Conservation (phyloP, 257 asterid species). For the Solanum tacnaense region DNA sequence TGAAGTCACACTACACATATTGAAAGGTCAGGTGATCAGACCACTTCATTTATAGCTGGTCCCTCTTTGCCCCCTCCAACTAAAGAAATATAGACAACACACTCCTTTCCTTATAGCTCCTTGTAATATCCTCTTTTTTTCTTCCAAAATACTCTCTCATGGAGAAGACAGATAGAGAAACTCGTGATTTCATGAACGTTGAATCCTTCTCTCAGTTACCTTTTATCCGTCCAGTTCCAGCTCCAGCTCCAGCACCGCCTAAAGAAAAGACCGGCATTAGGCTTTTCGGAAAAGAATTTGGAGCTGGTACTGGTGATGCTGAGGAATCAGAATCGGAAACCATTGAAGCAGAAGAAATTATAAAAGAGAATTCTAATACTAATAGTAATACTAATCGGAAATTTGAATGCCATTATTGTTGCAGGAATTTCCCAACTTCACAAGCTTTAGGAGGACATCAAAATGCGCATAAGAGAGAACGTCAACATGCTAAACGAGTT, state of each 20-base stretch:
- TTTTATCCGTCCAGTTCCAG: slow-evolving; percentile 43
- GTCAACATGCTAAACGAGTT: slow-evolving; percentile 77
- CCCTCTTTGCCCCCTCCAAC: slow-evolving; percentile 20
- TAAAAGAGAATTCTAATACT: slow-evolving; percentile 8
- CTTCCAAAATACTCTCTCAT: slow-evolving; percentile 19
- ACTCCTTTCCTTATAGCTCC: not conserved
- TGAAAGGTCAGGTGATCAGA: slow-evolving; percentile 25
- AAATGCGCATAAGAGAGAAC: slow-evolving; percentile 85
- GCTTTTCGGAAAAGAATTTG: slow-evolving; percentile 82
- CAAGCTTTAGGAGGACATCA: slow-evolving; percentile 97
- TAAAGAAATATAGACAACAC: not conserved
- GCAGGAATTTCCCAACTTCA: slow-evolving; percentile 83
- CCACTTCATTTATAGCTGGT: slow-evolving; percentile 20
- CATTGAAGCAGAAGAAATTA: not conserved
- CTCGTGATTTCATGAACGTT: slow-evolving; percentile 77
- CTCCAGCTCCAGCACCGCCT: slow-evolving; percentile 8
- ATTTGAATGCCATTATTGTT: slow-evolving; percentile 86
- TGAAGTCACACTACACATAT: slow-evolving; percentile 15
- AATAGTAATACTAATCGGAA: slow-evolving; percentile 18
- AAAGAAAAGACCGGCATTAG: slow-evolving; percentile 44
- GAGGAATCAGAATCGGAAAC: not conserved
- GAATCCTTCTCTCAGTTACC: slow-evolving; percentile 91
- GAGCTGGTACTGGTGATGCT: not conserved
- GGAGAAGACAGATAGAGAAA: slow-evolving; percentile 58
- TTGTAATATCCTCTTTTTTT: not conserved